A percentile compares a stretch with the other conserved stretches of the same genome.
These are phyloP conservation scores for Theobroma grandiflorum DNA, from an alignment of 441 rosid genomes.

Conservation along the genomic window DNA sequence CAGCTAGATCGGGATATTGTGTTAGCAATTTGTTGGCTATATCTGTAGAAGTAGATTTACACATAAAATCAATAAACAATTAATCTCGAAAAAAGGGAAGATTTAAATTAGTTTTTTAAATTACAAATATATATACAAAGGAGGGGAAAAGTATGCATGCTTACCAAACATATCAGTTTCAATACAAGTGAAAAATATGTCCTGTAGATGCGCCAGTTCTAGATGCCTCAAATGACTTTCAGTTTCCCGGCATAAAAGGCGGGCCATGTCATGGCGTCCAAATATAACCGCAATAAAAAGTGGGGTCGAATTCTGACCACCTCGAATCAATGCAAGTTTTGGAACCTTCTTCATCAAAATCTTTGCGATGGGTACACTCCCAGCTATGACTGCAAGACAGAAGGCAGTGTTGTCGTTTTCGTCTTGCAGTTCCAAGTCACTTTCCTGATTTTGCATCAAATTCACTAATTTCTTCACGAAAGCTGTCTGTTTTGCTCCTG, in stretches of 20 bases:
- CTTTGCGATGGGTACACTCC: background rate
- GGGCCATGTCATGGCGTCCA: background rate
- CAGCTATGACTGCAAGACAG: background rate
- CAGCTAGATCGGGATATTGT: background rate
- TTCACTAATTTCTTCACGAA: slow-evolving; percentile 5
- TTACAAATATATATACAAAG: background rate
- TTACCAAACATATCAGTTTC: background rate
- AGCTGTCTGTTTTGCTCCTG: background rate
- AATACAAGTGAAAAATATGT: background rate
- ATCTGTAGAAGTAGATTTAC: slow-evolving; percentile 15
- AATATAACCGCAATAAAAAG: background rate
- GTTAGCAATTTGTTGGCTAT: slow-evolving; percentile 22
- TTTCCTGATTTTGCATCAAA: background rate
- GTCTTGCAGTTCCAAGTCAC: background rate
- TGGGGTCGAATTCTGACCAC: background rate
- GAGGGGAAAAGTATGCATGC: background rate
- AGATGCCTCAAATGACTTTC: background rate
- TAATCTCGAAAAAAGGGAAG: no score
- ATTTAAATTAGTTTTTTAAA: no score
- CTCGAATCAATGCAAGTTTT: background rate
- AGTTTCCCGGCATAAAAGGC: background rate
- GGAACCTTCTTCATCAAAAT: background rate
- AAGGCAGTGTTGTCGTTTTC: slow-evolving; percentile 10
- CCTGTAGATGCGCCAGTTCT: background rate
- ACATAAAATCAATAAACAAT: background rate